Conservation (phyloP, 2,329 filamentous ascomycete species). For the Cercospora berteroae region DNA sequence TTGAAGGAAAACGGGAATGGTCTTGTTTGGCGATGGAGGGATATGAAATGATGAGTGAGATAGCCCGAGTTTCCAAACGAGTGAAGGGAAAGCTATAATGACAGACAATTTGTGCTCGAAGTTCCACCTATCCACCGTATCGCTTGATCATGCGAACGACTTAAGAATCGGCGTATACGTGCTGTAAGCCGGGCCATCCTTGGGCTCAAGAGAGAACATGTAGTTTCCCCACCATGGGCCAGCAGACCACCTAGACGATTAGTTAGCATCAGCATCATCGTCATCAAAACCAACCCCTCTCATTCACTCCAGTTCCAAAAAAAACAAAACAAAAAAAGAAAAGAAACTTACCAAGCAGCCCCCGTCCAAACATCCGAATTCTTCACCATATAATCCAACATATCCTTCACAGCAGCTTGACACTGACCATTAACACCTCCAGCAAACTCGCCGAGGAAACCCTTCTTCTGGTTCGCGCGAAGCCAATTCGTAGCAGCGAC, state of each 20-base stretch:
- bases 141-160: not conserved
- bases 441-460: constrained; percentile 56
- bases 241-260: constrained; percentile 46
- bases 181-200: constrained; percentile 44
- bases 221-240: constrained; percentile 50
- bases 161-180: constrained; percentile 23
- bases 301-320: no score
- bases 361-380: constrained; percentile 57
- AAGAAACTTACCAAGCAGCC: constrained; percentile 42
- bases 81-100: no score
- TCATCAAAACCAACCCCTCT: not conserved
- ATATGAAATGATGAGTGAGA: no score
- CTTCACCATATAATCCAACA: constrained; percentile 49
- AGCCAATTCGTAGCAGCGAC: constrained; percentile 55
- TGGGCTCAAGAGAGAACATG: constrained; percentile 48
- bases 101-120: no score
- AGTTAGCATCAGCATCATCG: no score
- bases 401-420: constrained; percentile 50
- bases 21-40: no score
- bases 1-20: no score
- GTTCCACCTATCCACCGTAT: no score
- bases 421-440: constrained; percentile 53
- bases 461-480: constrained; percentile 52
- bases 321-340: no score
- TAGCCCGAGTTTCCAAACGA: no score